Percentiles rank a stretch among this genome's conserved stretches.
These are phyloP conservation scores for Phaseolus coccineus DNA, from an alignment of 331 rosid genomes.

Conservation along the genomic window DNA sequence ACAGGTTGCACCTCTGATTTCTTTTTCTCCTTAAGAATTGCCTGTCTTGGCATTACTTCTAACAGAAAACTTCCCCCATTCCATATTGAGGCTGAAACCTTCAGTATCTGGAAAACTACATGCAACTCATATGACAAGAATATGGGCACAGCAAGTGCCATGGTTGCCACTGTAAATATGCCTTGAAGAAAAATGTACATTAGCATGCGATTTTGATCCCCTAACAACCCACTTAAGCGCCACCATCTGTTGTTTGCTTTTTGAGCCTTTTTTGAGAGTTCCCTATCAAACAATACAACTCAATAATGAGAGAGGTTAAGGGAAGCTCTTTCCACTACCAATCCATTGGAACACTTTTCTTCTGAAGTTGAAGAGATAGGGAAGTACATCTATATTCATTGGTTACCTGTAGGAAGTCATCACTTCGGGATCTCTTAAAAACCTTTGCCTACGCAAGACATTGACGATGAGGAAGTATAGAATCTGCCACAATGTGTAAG, in stretches of 20 bases:
- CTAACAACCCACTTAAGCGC: slow-evolving; percentile 80
- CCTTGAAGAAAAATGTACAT: slow-evolving; percentile 83
- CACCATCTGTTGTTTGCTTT: slow-evolving; percentile 87
- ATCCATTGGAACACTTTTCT: neutral
- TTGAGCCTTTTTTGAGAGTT: slow-evolving; percentile 80
- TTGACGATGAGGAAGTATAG: slow-evolving; percentile 84
- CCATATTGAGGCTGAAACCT: slow-evolving; percentile 83
- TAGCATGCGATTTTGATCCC: slow-evolving; percentile 79
- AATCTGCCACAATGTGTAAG: slow-evolving; percentile 81
- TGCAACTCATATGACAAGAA: slow-evolving; percentile 81
- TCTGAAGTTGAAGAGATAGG: neutral
- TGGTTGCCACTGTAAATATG: slow-evolving; percentile 74
- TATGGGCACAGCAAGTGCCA: slow-evolving; percentile 81
- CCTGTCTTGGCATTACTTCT: slow-evolving; percentile 88
- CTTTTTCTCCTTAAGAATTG: slow-evolving; percentile 77
- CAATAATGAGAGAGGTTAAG: slow-evolving; percentile 16
- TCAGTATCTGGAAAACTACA: slow-evolving; percentile 73
- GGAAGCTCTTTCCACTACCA: neutral
- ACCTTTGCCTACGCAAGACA: slow-evolving; percentile 77
- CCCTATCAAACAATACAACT: slow-evolving; percentile 52
- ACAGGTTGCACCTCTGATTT: slow-evolving; percentile 57
- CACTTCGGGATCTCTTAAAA: slow-evolving; percentile 85
- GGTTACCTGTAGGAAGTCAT: slow-evolving; percentile 88
- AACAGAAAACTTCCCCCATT: slow-evolving; percentile 87
- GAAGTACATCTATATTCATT: neutral